phyloP scores from a whole-genome alignment of 768 basidiomycete genomes.

The Tricholoma saponaceum region DNA sequence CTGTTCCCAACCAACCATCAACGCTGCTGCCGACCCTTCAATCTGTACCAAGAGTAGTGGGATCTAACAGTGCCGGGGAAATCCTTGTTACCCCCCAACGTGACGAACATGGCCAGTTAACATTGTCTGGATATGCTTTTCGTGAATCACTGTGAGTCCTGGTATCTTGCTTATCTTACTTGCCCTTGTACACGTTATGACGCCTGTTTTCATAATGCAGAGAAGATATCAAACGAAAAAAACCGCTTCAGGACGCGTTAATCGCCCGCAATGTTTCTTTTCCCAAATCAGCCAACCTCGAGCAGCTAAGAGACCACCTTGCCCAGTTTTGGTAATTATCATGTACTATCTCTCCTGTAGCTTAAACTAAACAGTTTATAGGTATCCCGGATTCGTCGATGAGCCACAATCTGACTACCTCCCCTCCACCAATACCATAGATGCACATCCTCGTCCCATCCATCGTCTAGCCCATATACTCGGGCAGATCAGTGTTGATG shows the following conservation, averaged over 20 bases:
- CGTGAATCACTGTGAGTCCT: not conserved
- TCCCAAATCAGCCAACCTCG: not conserved
- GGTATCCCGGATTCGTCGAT: too few relatives aligned
- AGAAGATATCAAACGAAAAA: not conserved
- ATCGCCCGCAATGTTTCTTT: not conserved
- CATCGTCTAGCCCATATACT: not conserved
- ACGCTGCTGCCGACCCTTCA: too few relatives aligned
- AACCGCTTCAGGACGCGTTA: slow-evolving; percentile 1
- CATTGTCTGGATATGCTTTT: not conserved
- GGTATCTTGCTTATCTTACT: not conserved
- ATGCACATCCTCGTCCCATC: not conserved
- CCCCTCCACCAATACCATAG: not conserved
- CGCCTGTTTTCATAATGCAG: not conserved
- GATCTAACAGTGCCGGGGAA: not conserved
- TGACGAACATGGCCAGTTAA: not conserved
- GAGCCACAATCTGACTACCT: too few relatives aligned
- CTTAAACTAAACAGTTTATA: too few relatives aligned
- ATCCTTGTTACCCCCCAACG: not conserved
- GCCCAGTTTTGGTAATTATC: not conserved
- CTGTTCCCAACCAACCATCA: too few relatives aligned
- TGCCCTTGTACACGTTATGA: not conserved
- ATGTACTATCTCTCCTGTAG: too few relatives aligned
- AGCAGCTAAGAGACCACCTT: not conserved
- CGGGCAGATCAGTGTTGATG: not conserved
- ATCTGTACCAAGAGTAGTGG: not conserved